Evolutionary conservation across 2,329 filamentous ascomycete genomes (phyloP), one percentile per base, ranked within the genome.

Genomic region (Hypoxylon sp.): DNA sequence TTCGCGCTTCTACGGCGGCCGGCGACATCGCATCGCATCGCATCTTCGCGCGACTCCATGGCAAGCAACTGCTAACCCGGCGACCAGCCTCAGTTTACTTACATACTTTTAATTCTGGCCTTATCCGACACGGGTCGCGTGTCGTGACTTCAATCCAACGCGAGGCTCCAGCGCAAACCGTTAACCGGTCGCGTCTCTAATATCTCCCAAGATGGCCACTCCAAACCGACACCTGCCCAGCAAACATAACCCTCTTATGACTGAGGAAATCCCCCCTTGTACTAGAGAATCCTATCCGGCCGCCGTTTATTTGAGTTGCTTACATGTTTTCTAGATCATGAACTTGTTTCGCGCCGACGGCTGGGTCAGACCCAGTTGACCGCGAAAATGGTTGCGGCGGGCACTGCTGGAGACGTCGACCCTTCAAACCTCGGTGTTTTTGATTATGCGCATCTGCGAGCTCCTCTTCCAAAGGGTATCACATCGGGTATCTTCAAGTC

Each of bases 371-470:
- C 96, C 22, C 92, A 96, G 79, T 86, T 99, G 69, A 89, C 90
- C 8, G 89, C 94, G 54, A 96, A 93, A 81, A 89, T 93, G 74
- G 89, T 90, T 32, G 89, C 91, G 72, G 82, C 90, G n/a, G 88
- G 87, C 64, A 87, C 87, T 8, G 85, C 87, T 38, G 91, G 89
- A 78, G 90, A 93, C 68, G 87, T 89, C 60, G 92, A 93, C 77
- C 84, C 88, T 48, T 85, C 90, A 70, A 89, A 91, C 71, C 83
- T 96, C 65, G 93, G 93, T 53, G 88, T 90, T 48, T 97, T 99
- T 77, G 96, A 98, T 80, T 99, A 99, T 79, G 95, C 94, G 70
- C 96, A 99, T 78, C 85, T 99, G 51, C 91, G 95, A 75, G 95
- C 94, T 65, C 95, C 96, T 12, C 82, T 99, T 48, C 96, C 96